Base-by-base conservation (phyloP, 2,329 filamentous ascomycete genomes). In the Botrytis hyacinthi region DNA sequence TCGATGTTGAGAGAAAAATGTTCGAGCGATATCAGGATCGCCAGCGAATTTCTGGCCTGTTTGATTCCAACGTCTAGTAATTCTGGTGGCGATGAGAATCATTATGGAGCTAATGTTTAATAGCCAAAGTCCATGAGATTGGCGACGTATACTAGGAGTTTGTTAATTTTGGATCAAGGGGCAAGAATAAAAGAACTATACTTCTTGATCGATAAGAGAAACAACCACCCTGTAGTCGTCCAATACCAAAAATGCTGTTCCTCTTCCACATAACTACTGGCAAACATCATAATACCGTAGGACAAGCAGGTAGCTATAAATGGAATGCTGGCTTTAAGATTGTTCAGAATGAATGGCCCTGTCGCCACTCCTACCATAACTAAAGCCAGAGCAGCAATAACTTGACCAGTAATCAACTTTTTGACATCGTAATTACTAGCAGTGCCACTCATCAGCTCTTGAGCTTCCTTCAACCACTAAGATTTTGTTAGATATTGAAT, bases 221-320 rank as follows among this genome's bases (percentile, higher is more conserved):
- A 82, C 46, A 92, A 80, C 93, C 93, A 97, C 10, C 89, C 87
- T 0, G 92, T 90, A 0, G 91, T 88, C 1, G 89, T 83, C 94
- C 95, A 98, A 83, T 99, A 98, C 96, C 96, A 99, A 81, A 97
- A 98, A 77, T 98, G 94, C 68, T 99, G 96, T 82, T 99, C 96
- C 83, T 99, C 96, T 82, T 99, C 96, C 3, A 99, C 94, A 81
- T 96, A 99, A 80, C 95, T 98, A 81, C 93, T 97, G 16, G 95
- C 95, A 83, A 98, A 98, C 95, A 98, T 98, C 90, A 98, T 97
- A 54, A 89, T 81, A 1, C 91, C 90, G 80, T 98, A 97, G 0
- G 87, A 82, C 0, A 90, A 66, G 0, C 87, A 87, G 44, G 90
- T 84, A 3, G 87, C 75, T 5, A 84, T 76, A 69, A 92, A 84